Evolutionary conservation across 805 yeast species (phyloP).

Genomic region (Crinitomyces ghanaensis): DNA sequence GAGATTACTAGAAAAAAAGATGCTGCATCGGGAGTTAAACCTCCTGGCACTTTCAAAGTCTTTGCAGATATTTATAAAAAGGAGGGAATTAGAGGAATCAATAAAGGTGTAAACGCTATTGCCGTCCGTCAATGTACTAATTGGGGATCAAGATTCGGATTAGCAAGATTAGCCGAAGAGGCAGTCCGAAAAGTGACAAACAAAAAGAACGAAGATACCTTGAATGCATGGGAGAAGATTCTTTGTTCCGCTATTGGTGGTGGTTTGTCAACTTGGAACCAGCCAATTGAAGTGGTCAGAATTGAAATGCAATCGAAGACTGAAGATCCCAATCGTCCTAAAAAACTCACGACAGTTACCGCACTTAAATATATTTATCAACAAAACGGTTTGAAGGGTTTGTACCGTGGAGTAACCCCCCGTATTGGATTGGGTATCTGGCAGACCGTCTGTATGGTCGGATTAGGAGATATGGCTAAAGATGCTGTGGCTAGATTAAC

Average conservation of each 20-base stretch:
- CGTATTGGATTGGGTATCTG: constrained; percentile 93
- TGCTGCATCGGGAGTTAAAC: constrained; percentile 51
- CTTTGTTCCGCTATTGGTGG: constrained; percentile 87
- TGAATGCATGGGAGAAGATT: constrained; percentile 71
- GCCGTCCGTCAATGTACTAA: constrained; percentile 98
- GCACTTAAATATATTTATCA: constrained; percentile 76
- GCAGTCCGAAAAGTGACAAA: constrained; percentile 53
- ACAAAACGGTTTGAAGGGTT: constrained; percentile 76
- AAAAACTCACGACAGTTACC: constrained; percentile 65
- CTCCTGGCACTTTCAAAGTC: constrained; percentile 71
- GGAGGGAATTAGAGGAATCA: constrained; percentile 91
- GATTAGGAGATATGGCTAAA: constrained; percentile 88
- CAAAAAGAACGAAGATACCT: constrained; percentile 44
- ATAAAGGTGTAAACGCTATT: constrained; percentile 96
- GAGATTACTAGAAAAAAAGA: constrained; percentile 90
- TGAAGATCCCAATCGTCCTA: constrained; percentile 90
- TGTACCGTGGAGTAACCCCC: constrained; percentile 94
- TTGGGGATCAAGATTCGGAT: constrained; percentile 97
- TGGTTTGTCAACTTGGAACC: constrained; percentile 97
- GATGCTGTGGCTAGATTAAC: constrained; percentile 53
- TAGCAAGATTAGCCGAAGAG: constrained; percentile 85
- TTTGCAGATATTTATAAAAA: constrained; percentile 71
- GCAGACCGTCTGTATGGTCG: constrained; percentile 99
- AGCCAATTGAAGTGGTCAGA: constrained; percentile 95
- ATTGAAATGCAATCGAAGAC: constrained; percentile 97